These are phyloP conservation scores for Paramecium primaurelia DNA, from an alignment of 73 alveolate species.

Conservation along the genomic window DNA sequence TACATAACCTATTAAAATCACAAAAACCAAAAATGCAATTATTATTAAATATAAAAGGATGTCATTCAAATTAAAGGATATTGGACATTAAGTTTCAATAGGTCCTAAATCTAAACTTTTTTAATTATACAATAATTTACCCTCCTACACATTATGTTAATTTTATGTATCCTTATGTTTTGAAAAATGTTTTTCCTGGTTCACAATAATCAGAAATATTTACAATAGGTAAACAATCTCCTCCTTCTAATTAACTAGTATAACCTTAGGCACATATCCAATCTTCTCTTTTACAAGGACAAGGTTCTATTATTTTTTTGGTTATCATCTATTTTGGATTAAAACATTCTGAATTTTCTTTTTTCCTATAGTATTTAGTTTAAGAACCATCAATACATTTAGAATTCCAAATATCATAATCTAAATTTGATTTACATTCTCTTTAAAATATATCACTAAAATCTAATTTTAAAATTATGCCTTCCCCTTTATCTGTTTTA, in stretches of 20 bases:
- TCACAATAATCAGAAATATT: background rate
- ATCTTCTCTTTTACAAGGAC: slow-evolving; percentile 35
- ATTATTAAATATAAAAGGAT: background rate
- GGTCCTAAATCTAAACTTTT: slow-evolving; percentile 29
- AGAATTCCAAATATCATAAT: slow-evolving; percentile 16
- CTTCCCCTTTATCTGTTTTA: slow-evolving; percentile 18
- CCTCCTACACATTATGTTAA: slow-evolving; percentile 26
- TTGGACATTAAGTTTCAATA: slow-evolving; percentile 3
- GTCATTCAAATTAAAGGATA: background rate
- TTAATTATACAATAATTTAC: background rate
- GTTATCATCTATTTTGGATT: slow-evolving; percentile 7
- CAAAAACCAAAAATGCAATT: background rate
- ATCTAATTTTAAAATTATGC: background rate
- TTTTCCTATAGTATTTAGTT: slow-evolving; percentile 20
- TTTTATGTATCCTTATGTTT: slow-evolving; percentile 1
- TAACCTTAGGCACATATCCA: slow-evolving; percentile 44
- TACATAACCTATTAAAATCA: background rate
- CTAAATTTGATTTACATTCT: background rate
- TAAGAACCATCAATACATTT: background rate
- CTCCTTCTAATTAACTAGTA: background rate
- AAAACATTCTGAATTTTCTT: slow-evolving; percentile 1
- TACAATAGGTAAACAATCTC: background rate
- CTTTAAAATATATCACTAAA: background rate
- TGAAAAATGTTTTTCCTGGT: background rate
- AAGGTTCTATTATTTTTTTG: background rate